Conservation (phyloP, 805 yeast genomes). For the Komagataella kurtzmanii region DNA sequence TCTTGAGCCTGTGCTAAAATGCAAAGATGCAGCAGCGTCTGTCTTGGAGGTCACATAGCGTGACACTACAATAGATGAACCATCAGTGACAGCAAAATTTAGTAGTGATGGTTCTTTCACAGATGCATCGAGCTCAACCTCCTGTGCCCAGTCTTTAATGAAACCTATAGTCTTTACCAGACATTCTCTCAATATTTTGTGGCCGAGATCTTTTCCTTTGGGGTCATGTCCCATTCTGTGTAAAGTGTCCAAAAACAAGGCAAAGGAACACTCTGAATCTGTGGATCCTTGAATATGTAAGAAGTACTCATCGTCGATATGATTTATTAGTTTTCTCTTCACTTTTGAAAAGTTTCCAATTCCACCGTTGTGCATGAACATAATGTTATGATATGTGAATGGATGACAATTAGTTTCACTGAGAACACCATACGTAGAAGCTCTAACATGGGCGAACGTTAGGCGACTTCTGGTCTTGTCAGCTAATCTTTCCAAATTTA, state of each 20-base stretch:
- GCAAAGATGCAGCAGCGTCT: constrained; percentile 93
- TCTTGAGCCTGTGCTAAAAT: constrained; percentile 86
- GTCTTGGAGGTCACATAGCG: constrained; percentile 80
- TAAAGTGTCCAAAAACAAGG: constrained; percentile 68
- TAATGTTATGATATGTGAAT: constrained; percentile 69
- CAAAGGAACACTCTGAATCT: constrained; percentile 93
- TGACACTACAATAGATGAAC: constrained; percentile 71
- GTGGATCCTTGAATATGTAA: constrained; percentile 83
- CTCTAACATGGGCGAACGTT: constrained; percentile 92
- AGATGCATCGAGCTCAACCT: constrained; percentile 25
- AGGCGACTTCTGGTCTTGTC: constrained; percentile 75
- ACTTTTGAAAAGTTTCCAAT: constrained; percentile 60
- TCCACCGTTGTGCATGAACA: constrained; percentile 98
- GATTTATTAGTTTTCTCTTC: constrained; percentile 59
- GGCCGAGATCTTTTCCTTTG: constrained; percentile 31
- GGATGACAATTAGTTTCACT: constrained; percentile 98
- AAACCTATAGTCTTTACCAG: constrained; percentile 58
- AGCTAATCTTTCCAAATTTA: constrained; percentile 74
- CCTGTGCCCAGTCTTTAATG: constrained; percentile 71
- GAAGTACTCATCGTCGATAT: constrained; percentile 71
- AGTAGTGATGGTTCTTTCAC: constrained; percentile 62
- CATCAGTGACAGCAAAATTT: constrained; percentile 94
- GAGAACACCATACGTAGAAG: constrained; percentile 88
- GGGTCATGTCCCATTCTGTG: constrained; percentile 48
- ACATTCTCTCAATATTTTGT: constrained; percentile 50